phyloP scores from a whole-genome alignment of 1,139 yeast genomes.

The Spathaspora sp. region DNA sequence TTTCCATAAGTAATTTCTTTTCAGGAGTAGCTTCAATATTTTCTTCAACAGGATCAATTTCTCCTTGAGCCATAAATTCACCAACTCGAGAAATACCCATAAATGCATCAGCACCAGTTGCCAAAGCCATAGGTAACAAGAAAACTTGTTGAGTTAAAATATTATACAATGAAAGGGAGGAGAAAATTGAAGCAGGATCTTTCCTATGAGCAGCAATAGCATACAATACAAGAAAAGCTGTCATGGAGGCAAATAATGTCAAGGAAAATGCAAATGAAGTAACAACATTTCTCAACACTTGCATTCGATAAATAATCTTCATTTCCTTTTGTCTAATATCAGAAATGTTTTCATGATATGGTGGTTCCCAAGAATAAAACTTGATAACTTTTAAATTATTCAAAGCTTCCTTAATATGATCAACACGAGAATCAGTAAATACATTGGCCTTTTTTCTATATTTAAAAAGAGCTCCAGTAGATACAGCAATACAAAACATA shows the following conservation, averaged over 20 bases:
- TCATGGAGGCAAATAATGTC: slow-evolving; percentile 67
- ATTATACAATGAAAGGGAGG: slow-evolving; percentile 76
- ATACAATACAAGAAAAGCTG: slow-evolving; percentile 70
- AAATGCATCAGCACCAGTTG: slow-evolving; percentile 68
- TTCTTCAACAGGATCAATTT: slow-evolving; percentile 18
- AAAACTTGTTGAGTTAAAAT: slow-evolving; percentile 52
- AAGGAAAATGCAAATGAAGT: slow-evolving; percentile 59
- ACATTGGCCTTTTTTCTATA: slow-evolving; percentile 28
- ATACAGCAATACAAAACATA: slow-evolving; percentile 21
- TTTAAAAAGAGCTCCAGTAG: slow-evolving; percentile 26
- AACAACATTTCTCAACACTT: slow-evolving; percentile 55
- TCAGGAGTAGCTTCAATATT: slow-evolving; percentile 27
- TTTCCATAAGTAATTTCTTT: slow-evolving; percentile 19
- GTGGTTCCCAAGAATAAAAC: slow-evolving; percentile 65
- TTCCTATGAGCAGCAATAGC: slow-evolving; percentile 43
- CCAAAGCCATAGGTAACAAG: slow-evolving; percentile 70
- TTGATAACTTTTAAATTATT: slow-evolving; percentile 37
- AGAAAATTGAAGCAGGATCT: slow-evolving; percentile 71
- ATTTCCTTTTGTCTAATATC: slow-evolving; percentile 51
- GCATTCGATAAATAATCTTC: slow-evolving; percentile 48
- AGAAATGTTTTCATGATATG: slow-evolving; percentile 49
- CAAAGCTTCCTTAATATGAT: slow-evolving; percentile 35
- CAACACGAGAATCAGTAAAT: slow-evolving; percentile 34
- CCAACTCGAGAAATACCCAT: slow-evolving; percentile 63
- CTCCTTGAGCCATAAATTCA: slow-evolving; percentile 41